Evolutionary conservation across 345 rosid genomes (phyloP).

Genomic region (Eucalyptus camaldulensis): DNA sequence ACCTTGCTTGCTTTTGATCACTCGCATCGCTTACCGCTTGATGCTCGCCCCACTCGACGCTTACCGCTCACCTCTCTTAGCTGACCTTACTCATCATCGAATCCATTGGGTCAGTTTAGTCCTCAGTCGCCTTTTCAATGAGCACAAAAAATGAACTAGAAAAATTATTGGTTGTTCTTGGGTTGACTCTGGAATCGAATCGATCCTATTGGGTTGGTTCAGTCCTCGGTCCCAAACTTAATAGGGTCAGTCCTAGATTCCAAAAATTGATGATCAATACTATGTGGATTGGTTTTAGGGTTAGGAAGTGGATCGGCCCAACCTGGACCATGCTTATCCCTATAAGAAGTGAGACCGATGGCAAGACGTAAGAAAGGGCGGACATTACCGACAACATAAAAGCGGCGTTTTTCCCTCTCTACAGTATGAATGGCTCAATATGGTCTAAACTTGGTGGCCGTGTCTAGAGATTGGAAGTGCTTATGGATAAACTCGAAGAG

Average conservation of each 20-base stretch:
- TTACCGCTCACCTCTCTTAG: no score
- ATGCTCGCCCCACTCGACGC: fast-evolving
- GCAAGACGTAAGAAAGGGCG: neutral
- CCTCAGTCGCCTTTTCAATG: fast-evolving
- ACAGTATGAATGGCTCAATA: neutral
- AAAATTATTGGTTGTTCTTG: fast-evolving
- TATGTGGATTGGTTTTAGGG: fast-evolving
- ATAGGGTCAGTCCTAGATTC: fast-evolving
- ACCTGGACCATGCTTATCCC: fast-evolving
- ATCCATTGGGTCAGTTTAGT: fast-evolving
- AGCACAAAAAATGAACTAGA: no score
- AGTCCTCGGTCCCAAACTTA: fast-evolving
- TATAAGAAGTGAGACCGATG: neutral
- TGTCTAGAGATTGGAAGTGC: neutral
- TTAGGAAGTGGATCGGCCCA: fast-evolving
- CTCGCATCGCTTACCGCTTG: fast-evolving
- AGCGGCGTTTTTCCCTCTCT: neutral
- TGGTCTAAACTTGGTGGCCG: neutral
- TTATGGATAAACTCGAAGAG: neutral
- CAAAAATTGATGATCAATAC: no score
- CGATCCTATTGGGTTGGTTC: fast-evolving
- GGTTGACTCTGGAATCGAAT: fast-evolving
- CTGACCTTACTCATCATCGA: fast-evolving
- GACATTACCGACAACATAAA: no score
- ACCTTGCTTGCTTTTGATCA: no score